These are phyloP conservation scores for Boletus reticulatus DNA, from an alignment of 768 basidiomycete species.

Conservation along the genomic window DNA sequence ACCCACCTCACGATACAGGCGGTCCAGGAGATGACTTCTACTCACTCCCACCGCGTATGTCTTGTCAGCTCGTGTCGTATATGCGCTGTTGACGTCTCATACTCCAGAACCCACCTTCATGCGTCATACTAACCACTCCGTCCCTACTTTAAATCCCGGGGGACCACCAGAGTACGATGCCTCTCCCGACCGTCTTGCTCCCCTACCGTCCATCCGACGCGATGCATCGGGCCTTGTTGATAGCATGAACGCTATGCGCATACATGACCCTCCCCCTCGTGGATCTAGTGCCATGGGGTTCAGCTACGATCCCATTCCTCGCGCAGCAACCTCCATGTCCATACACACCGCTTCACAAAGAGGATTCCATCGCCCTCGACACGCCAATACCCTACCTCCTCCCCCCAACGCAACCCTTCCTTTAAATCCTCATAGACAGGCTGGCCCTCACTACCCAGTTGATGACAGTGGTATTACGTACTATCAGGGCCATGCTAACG, in stretches of 20 bases:
- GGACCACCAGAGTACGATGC: slow-evolving; percentile 33
- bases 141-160: slow-evolving; percentile 43
- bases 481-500: slow-evolving; percentile 9
- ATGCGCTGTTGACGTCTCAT: slow-evolving; percentile 7
- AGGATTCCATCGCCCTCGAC: slow-evolving; percentile 36
- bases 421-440: slow-evolving; percentile 18
- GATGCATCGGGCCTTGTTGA: slow-evolving; percentile 44
- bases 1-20: slow-evolving; percentile 2
- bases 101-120: slow-evolving; percentile 30
- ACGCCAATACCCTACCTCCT: slow-evolving; percentile 42
- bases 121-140: slow-evolving; percentile 48
- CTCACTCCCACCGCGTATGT: slow-evolving; percentile 21
- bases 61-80: not conserved
- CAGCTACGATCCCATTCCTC: slow-evolving; percentile 46
- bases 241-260: slow-evolving; percentile 51
- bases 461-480: slow-evolving; percentile 29
- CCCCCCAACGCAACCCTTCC: slow-evolving; percentile 23
- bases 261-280: slow-evolving; percentile 42
- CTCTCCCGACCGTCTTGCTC: slow-evolving; percentile 20
- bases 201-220: slow-evolving; percentile 39
- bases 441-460: slow-evolving; percentile 32
- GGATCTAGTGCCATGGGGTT: slow-evolving; percentile 29
- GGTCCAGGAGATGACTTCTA: slow-evolving; percentile 18
- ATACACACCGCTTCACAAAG: slow-evolving; percentile 34
- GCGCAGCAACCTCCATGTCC: slow-evolving; percentile 60